Evolutionary conservation across 352 stramenopile genomes (phyloP).

Genomic region (Plasmopara halstedii): DNA sequence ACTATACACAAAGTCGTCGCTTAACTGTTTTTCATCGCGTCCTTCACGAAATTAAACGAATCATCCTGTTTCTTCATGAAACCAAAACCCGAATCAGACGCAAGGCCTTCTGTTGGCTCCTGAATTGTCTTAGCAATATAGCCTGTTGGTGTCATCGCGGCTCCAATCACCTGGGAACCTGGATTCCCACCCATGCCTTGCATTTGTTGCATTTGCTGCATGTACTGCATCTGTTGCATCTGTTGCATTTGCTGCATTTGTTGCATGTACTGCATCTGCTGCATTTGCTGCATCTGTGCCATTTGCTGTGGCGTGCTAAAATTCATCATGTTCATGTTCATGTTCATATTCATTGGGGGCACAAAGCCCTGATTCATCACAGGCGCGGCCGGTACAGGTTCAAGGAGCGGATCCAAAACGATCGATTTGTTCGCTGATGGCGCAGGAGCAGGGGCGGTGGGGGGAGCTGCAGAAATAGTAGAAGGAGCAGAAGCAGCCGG

Average conservation of each 20-base stretch:
- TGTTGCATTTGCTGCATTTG: constrained; percentile 70
- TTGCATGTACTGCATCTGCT: constrained; percentile 57
- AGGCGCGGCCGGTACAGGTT: constrained; percentile 42
- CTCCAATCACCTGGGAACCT: constrained; percentile 70
- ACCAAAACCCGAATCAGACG: constrained; percentile 62
- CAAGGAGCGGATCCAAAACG: constrained; percentile 63
- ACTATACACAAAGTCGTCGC: constrained; percentile 41
- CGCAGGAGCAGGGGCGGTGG: constrained; percentile 12
- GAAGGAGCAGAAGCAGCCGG: constrained; percentile 3
- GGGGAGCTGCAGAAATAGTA: constrained; percentile 10
- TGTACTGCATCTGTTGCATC: constrained; percentile 70
- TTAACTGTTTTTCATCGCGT: constrained; percentile 85
- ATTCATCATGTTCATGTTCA: constrained; percentile 61
- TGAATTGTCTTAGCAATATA: constrained; percentile 88
- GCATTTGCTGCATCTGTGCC: constrained; percentile 53
- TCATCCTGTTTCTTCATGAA: constrained; percentile 87
- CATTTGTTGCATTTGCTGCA: constrained; percentile 54
- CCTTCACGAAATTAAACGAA: constrained; percentile 86
- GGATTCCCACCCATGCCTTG: constrained; percentile 38
- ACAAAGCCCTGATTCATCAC: constrained; percentile 35
- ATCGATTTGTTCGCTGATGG: constrained; percentile 30
- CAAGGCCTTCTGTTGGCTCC: constrained; percentile 61
- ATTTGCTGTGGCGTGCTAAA: constrained; percentile 45
- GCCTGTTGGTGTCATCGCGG: constrained; percentile 72
- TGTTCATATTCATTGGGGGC: constrained; percentile 36